Evolutionary conservation across 345 rosid genomes (phyloP).

Genomic region (Bruguiera gymnorhiza): DNA sequence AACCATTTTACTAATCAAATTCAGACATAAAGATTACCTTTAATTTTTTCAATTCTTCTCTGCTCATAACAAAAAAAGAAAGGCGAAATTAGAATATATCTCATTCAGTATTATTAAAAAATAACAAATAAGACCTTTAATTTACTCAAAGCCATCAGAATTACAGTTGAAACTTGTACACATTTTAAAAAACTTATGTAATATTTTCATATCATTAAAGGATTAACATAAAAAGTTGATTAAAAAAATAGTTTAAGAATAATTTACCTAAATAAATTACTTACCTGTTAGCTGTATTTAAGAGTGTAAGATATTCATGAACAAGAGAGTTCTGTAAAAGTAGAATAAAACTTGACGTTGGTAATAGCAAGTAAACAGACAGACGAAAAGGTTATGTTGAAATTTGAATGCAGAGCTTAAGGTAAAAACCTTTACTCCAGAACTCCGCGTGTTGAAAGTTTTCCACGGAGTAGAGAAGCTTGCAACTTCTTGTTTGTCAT

Average conservation of each 20-base stretch:
- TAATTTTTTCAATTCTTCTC: conserved; percentile 70
- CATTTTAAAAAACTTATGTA: too few species aligned
- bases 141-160: too few species aligned
- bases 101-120: too few species aligned
- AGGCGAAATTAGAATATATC: background rate
- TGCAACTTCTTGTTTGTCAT: conserved; percentile 24
- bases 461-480: conserved; percentile 45
- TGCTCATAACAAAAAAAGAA: conserved; percentile 14
- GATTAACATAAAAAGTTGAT: too few species aligned
- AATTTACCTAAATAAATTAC: background rate
- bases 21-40: conserved; percentile 13
- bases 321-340: background rate
- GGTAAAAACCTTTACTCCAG: conserved; percentile 48
- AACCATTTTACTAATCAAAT: background rate
- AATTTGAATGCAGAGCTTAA: background rate
- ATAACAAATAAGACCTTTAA: too few species aligned
- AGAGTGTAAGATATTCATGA: background rate
- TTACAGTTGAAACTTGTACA: too few species aligned
- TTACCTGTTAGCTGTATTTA: background rate
- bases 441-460: conserved; percentile 38
- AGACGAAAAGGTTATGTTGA: background rate
- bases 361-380: background rate
- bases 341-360: background rate
- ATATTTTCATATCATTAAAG: too few species aligned
- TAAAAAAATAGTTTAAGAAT: too few species aligned